These are phyloP conservation scores for Thelephora ganbajun DNA, from an alignment of 768 basidiomycete species.

Conservation along the genomic window DNA sequence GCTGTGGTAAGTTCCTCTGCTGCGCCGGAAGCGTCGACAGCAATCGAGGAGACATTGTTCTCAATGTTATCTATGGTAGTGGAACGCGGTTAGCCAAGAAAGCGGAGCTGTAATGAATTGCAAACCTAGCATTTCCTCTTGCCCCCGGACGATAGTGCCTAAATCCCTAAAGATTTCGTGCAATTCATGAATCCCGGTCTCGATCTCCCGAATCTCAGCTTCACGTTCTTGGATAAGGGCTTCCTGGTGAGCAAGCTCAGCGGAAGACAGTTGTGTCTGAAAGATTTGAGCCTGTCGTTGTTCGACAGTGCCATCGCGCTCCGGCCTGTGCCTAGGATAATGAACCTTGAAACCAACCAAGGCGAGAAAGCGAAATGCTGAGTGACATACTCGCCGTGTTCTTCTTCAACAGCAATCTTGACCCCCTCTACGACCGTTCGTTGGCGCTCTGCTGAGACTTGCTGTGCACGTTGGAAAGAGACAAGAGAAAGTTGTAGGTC, in stretches of 20 bases:
- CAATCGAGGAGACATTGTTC: constrained; percentile 79
- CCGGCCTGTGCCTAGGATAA: neutral
- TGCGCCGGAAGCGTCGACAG: constrained; percentile 68
- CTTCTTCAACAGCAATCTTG: constrained; percentile 72
- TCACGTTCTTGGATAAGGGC: constrained; percentile 91
- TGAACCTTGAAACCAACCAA: neutral
- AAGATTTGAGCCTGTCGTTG: constrained; percentile 59
- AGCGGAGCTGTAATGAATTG: constrained; percentile 1
- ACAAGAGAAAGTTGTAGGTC: constrained; percentile 84
- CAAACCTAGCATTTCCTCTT: constrained; percentile 89
- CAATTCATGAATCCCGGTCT: constrained; percentile 91
- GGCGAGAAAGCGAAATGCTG: neutral
- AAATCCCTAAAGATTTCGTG: constrained; percentile 94
- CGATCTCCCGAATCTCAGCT: constrained; percentile 89
- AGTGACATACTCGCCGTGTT: constrained; percentile 21
- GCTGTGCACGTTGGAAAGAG: constrained; percentile 85
- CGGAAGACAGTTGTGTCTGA: constrained; percentile 67
- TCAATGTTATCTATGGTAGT: constrained; percentile 78
- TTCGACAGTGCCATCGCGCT: constrained; percentile 8
- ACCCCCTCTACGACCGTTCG: constrained; percentile 80
- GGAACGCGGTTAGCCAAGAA: neutral
- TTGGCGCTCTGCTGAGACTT: constrained; percentile 81
- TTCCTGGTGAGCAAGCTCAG: constrained; percentile 93
- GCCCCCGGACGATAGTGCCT: constrained; percentile 87
- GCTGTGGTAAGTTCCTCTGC: constrained; percentile 81